Base-by-base conservation (phyloP, 2,329 filamentous ascomycete genomes). In the Aspergillaceae sp. region DNA sequence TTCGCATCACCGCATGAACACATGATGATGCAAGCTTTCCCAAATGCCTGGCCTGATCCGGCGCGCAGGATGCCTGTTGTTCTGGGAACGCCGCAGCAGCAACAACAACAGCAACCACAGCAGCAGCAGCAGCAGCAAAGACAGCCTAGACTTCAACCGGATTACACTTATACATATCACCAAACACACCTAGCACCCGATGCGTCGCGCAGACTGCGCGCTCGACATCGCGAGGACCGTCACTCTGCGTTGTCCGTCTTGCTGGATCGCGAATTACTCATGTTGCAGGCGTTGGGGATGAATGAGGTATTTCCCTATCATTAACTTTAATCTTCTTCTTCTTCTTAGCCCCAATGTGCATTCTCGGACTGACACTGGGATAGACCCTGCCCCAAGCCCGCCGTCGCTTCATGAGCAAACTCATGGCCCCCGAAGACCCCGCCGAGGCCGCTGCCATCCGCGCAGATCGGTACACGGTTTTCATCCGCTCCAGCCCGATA, bases 381-480 rank as follows among this genome's bases (percentile, higher is more conserved):
- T 35, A 69, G 64, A 65, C 66, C 36, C 60, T 69, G 42, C 66
- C 67, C 1, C 62, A 68, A 60, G 59, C 63, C 27, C 62, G 66
- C 33, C 60, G 63, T 5, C 60, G 62, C 33, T 67, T 69, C 46
- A 49, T 61, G 29, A 55, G 65, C 5, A 64, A 64, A 37, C 54
- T 68, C 2, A 54, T 69, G 37, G 55, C 61, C 2, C 56, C 59
- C 4, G 56, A 58, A 7, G 57, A 64, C 42, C 52, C 56, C 0
- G 41, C 50, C 4, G 43, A 53, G 5, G 60, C 60, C n/a, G 55
- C 58, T 1, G 53, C 57, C 7, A 51, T 65, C 7, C 57, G 58
- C 38, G 58, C 55, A 3, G 59, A 59, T 9, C 51, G 56, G 7
- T 63, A 63, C 43, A 52, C 54, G 3, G 48, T 62, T 57, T 56